Evolutionary conservation across 108 stramenopile species (phyloP).

Genomic region (Asterionellopsis glacialis): DNA sequence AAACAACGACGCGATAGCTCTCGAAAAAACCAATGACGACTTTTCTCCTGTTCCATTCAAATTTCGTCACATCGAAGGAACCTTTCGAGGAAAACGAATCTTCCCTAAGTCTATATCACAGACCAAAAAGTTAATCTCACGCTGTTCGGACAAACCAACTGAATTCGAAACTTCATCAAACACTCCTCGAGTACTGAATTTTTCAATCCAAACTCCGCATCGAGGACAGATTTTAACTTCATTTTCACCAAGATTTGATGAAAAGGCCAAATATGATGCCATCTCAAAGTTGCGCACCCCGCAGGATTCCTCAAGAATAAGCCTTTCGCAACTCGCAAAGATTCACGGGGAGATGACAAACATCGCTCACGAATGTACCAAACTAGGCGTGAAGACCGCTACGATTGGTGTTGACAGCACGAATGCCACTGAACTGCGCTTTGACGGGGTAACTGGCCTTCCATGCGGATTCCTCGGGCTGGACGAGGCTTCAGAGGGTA

Average conservation of each 20-base stretch:
- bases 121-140: neutral
- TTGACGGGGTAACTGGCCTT: conserved; percentile 24
- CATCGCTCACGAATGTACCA: conserved; percentile 8
- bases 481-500: conserved; percentile 9
- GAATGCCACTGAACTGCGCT: conserved; percentile 51
- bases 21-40: neutral
- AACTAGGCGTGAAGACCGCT: conserved; percentile 31
- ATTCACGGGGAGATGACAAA: conserved; percentile 9
- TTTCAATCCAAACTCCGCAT: conserved; percentile 1
- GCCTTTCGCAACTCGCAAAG: conserved; percentile 4
- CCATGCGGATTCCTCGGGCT: conserved; percentile 35
- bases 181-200: neutral
- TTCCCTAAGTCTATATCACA: neutral
- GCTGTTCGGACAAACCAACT: too few species aligned
- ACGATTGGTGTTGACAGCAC: conserved; percentile 31
- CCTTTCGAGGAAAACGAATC: neutral
- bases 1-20: neutral
- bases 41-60: neutral
- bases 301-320: neutral
- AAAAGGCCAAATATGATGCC: neutral
- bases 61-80: neutral
- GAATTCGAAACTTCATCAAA: neutral
- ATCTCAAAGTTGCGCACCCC: too few species aligned
- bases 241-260: conserved; percentile 18
- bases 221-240: neutral